These are phyloP conservation scores for Pichia sp. DNA, from an alignment of 1,139 yeast genomes.

Conservation along the genomic window DNA sequence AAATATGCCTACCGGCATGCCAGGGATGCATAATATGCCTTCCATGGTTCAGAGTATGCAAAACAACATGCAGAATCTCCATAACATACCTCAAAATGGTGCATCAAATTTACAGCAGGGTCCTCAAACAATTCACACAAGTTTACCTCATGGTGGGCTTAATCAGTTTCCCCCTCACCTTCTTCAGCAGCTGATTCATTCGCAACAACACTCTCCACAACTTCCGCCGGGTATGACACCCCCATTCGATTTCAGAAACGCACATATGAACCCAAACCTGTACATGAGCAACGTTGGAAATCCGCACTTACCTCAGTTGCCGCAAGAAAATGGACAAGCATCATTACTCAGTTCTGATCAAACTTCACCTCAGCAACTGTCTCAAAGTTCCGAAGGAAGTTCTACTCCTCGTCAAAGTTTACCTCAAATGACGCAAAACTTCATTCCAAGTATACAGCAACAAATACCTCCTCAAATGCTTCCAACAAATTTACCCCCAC, in stretches of 20 bases:
- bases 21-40: neutral
- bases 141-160: neutral
- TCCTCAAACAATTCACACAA: neutral
- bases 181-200: constrained; percentile 4
- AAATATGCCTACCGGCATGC: constrained; percentile 1
- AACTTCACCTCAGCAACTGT: neutral
- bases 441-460: neutral
- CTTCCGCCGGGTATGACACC: constrained; percentile 6
- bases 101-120: neutral
- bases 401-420: neutral
- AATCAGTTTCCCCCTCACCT: constrained; percentile 11
- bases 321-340: neutral
- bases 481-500: constrained; percentile 17
- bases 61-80: neutral
- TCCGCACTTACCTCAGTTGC: neutral
- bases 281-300: neutral
- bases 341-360: neutral
- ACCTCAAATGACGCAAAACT: constrained; percentile 1
- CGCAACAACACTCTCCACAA: neutral
- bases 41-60: no score
- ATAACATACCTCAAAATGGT: neutral
- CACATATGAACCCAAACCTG: neutral
- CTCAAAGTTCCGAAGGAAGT: neutral
- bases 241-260: neutral
- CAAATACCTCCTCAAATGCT: constrained; percentile 1